Evolutionary conservation across 805 yeast species (phyloP), one percentile per base, ranked within the genome.

Genomic region (Teunomyces lycoperdinae): DNA sequence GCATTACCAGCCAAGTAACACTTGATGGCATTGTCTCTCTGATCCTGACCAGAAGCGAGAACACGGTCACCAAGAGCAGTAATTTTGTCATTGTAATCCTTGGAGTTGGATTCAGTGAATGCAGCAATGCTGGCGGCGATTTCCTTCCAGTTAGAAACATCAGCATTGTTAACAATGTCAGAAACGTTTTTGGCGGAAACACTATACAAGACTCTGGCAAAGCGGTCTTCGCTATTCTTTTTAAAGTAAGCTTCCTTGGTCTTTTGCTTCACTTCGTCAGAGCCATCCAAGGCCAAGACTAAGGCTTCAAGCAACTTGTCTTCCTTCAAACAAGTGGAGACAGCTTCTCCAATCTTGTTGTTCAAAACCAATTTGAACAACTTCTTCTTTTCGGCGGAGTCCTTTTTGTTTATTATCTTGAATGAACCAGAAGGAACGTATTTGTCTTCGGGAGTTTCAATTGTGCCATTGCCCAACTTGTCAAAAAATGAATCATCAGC

Each of bases 1-100:
- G 94, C 84, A 39, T 83, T 79, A 28, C 96, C 96, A 16, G 89
- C 87, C 54, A 89, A 73, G 64, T 84, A 94, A 53, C 90, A 83
- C 30, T 80, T 66, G 41, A 92, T 71, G 2, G 99, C 96, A 61
- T 83, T 78, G 57, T 83, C 81, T 64, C 97, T 81, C 46, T 78
- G 68, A 10, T 60, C 65, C 20, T 58, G 54, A 30, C 64, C 53
- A 10, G 58, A 45, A 5, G 57, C 53, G 45, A 81, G 67, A 17
- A 94, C 68, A 55, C 97, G 80, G 63, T 87, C 90, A 61, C 97
- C 99, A 50, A 94, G 76, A 48, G 75, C 76, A 28, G 81, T 69
- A 51, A 87, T 77, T 52, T 84, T 76, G 7, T 67, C 56, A 55
- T 79, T 79, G 65, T 79, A 86, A 35, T 75, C 74, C 2, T 67